Evolutionary conservation across 2,329 filamentous ascomycete genomes (phyloP).

Genomic region (Thielaviopsis euricoi): DNA sequence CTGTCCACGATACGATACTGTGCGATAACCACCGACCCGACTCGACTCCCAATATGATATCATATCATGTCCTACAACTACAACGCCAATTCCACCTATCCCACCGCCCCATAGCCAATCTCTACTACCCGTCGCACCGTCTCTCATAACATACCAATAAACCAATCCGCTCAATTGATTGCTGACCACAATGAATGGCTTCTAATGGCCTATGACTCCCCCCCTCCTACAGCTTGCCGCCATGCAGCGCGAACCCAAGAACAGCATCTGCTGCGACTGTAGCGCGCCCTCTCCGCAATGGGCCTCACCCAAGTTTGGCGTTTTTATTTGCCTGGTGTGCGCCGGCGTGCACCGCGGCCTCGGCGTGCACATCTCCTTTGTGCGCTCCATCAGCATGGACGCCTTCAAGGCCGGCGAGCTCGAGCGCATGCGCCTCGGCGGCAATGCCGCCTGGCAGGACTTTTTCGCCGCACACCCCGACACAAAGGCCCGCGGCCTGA

Average conservation of each 20-base stretch:
- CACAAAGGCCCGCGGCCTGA: constrained; percentile 48
- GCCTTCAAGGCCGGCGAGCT: constrained; percentile 90
- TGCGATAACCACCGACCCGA: no score
- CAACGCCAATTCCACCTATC: no score
- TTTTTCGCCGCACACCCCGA: constrained; percentile 67
- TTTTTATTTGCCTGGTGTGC: constrained; percentile 96
- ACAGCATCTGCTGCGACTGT: constrained; percentile 89
- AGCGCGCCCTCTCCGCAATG: constrained; percentile 92
- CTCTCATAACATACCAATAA: no score
- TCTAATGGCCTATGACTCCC: background rate
- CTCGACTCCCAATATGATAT: no score
- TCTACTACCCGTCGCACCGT: no score
- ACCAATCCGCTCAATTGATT: background rate
- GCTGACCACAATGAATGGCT: background rate
- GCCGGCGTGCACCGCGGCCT: constrained; percentile 87
- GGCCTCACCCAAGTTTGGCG: constrained; percentile 92
- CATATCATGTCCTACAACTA: no score
- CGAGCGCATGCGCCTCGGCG: constrained; percentile 80
- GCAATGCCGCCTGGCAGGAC: constrained; percentile 70
- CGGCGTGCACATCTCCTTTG: constrained; percentile 96
- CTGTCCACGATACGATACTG: background rate
- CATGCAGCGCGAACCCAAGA: constrained; percentile 79
- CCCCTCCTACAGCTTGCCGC: constrained; percentile 51
- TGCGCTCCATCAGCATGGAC: constrained; percentile 96
- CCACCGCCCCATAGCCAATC: no score